phyloP scores from a whole-genome alignment of 2,329 filamentous ascomycete genomes.

The Phoma sp. region DNA sequence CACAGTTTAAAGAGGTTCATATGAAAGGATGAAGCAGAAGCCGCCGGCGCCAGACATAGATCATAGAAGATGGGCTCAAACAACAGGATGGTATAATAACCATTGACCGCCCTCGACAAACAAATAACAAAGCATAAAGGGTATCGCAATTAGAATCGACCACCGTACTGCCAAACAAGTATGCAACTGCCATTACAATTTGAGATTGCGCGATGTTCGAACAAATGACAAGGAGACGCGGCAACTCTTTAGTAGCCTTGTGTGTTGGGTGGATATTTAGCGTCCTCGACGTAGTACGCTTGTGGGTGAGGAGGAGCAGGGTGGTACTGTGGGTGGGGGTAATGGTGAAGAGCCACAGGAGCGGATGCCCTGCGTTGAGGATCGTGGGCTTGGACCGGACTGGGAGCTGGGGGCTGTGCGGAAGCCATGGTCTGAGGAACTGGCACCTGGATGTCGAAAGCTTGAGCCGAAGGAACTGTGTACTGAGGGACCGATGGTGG shows the following conservation, averaged over 20 bases:
- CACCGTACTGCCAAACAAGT: constrained; percentile 20
- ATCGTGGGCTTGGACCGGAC: constrained; percentile 27
- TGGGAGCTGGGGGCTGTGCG: constrained; percentile 22
- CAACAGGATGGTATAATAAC: neutral
- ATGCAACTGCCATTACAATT: constrained; percentile 16
- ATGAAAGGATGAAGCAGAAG: neutral
- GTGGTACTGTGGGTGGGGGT: constrained; percentile 28
- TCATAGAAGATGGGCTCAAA: neutral
- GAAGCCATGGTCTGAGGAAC: constrained; percentile 25
- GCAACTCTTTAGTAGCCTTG: constrained; percentile 4
- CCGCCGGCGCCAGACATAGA: neutral
- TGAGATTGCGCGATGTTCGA: neutral
- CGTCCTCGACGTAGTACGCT: constrained; percentile 40
- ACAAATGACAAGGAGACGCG: neutral
- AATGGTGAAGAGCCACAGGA: constrained; percentile 36
- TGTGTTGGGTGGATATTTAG: constrained; percentile 29
- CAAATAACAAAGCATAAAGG: constrained; percentile 16
- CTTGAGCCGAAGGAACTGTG: constrained; percentile 28
- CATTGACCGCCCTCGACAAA: constrained; percentile 17
- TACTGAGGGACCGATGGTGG: constrained; percentile 34
- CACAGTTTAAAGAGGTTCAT: too few relatives aligned
- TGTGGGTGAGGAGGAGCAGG: constrained; percentile 30
- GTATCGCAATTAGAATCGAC: constrained; percentile 27
- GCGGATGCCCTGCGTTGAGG: constrained; percentile 40
- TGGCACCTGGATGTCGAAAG: constrained; percentile 32